Evolutionary conservation across 2,329 filamentous ascomycete genomes (phyloP), one percentile per base, ranked within the genome.

Genomic region (Tolypocladium album): DNA sequence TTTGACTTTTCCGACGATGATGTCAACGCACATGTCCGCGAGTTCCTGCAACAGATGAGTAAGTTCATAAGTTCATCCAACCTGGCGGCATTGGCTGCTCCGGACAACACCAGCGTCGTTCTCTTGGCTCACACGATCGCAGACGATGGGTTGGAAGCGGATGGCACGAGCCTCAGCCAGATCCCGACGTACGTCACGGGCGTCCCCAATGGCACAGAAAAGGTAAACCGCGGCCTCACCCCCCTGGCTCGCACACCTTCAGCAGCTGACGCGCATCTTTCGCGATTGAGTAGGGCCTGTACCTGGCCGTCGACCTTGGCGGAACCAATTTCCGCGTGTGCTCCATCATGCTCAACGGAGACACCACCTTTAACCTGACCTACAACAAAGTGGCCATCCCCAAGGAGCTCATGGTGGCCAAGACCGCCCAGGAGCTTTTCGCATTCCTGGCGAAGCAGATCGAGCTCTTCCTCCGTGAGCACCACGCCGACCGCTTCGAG

Each of bases 301-400:
- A 97, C 77, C 86, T 99, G 71, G 93, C 94, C 45, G 92, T 99
- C 65, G 94, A 99, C 71, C 83, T 99, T n/a, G 94, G 94, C 63
- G 94, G 94, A 68, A 99, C 94, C 65, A 99, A 99, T 78, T 96
- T 97, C 76, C 89, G 94, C 67, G 94, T 99, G 69, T 99, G 94
- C 79, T 97, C 93, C 52, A 89, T 99, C 69, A 84, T 90, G 67
- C 82, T 99, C 62, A 92, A 96, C 72, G 94, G 94, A 70, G 91
- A 97, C 77, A 92, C 88, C 68, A 97, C 92, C 60, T 97, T 97
- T 80, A 90, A 90, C 74, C 84, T 97, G 67, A 95, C 89, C 58
- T 95, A 91, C 78, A 90, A 86, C 76, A 97, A 97, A 77, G 89
- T 95, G 60, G 84, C 92, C 63, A 95, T 99, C 61, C 94, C 94